Base-by-base conservation (phyloP, 495 filamentous ascomycete genomes). In the Astrocystis sublimbata region DNA sequence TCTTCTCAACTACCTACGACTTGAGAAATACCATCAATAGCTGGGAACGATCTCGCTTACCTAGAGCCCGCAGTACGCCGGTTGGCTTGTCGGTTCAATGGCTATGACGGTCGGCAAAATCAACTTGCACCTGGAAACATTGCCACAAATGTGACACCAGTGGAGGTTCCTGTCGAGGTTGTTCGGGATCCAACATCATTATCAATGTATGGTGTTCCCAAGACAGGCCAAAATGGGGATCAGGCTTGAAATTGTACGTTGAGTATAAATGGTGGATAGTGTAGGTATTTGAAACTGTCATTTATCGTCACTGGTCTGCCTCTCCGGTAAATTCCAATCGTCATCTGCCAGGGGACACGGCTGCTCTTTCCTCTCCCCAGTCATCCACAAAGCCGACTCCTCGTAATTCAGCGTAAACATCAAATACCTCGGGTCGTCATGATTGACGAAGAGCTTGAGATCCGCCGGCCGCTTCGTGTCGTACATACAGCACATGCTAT, bases 371-470 rank as follows among this genome's bases (percentile, higher is more conserved):
- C 40, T 42, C 40, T 8, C 15, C 4, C 4, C 4, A n/a, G 4
- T 42, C 40, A 42, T n/a, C 40, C 40, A 42, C 12, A 8, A n/a
- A 42, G 40, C 40, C 40, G 40, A 5, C 5, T 23, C 21, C 19
- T 46, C 6, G 43, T 24, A 24, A 24, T 46, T 12, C 23, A 46
- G 43, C 1, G 19, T 12, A 23, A 46, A 12, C 4, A 26, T 46
- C 43, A 46, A 26, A 23, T 26, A 4, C 3, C 9, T 46, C 26
- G 21, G 12, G 8, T 0, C 7, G 23, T 28, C 6, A 33, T 45
- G 36, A 19, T 31, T 41, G 21, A 61, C 58, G 13, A 61, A 40
- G 23, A 61, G 50, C 40, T 54, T 42, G 19, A 35, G 17, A 12
- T 54, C 50, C 12, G 46, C 30, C 15, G 58, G 58, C 46, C 47